phyloP scores from a whole-genome alignment of 2,329 filamentous ascomycete species.

The Ascosphaera apis region DNA sequence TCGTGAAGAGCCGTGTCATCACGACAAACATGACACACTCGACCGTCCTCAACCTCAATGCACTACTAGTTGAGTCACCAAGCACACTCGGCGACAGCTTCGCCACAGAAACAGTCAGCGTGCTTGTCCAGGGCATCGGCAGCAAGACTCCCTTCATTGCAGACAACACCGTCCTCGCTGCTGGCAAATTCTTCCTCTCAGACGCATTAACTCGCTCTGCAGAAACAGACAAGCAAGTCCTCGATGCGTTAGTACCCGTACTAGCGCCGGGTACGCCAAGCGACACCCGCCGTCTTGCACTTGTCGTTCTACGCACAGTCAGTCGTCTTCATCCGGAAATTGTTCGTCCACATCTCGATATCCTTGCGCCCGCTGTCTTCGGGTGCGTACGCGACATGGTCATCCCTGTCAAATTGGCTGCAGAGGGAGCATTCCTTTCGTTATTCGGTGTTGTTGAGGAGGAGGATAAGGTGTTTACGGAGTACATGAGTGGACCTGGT shows the following conservation, averaged over 20 bases:
- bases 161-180: conserved; percentile 70
- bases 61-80: conserved; percentile 62
- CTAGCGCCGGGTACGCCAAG: conserved; percentile 56
- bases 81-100: conserved; percentile 44
- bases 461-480: conserved; percentile 69
- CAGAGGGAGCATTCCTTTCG: conserved; percentile 80
- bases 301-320: conserved; percentile 74
- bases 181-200: conserved; percentile 69
- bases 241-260: conserved; percentile 51
- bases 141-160: conserved; percentile 62
- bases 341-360: conserved; percentile 54
- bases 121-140: conserved; percentile 57
- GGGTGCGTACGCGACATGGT: conserved; percentile 72
- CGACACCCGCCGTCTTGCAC: conserved; percentile 63
- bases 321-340: conserved; percentile 58
- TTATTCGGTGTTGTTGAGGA: conserved; percentile 79
- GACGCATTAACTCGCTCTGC: conserved; percentile 36
- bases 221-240: conserved; percentile 55
- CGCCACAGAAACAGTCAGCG: conserved; percentile 48
- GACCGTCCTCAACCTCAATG: conserved; percentile 70
- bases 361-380: conserved; percentile 70
- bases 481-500: conserved; percentile 53
- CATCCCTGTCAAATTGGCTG: conserved; percentile 86
- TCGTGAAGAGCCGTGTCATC: conserved; percentile 55
- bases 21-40: conserved; percentile 51